Percentiles rank a stretch among this genome's conserved stretches.
phyloP scores from a whole-genome alignment of 2,329 filamentous ascomycete species.

The Diplocarpon rosae region DNA sequence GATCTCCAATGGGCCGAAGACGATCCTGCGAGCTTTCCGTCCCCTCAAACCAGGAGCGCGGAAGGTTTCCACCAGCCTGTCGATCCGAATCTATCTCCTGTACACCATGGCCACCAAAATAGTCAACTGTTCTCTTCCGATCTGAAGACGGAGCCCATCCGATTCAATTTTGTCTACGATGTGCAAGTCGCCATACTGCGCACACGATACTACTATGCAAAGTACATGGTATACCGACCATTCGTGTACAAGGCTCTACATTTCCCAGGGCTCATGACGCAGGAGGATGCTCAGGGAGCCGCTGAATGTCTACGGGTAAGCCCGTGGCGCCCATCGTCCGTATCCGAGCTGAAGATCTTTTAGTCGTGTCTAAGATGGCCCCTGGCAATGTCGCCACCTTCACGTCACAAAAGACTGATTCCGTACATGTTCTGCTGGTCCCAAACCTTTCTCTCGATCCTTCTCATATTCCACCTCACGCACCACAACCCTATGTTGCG shows the following conservation, averaged over 20 bases:
- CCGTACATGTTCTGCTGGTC: conserved; percentile 51
- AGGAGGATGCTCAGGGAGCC: conserved; percentile 43
- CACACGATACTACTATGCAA: conserved; percentile 47
- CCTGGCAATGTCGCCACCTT: conserved; percentile 44
- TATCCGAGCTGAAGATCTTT: not conserved
- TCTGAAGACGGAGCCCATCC: conserved; percentile 32
- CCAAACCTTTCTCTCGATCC: conserved; percentile 47
- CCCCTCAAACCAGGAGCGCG: conserved; percentile 20
- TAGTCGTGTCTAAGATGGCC: conserved; percentile 48
- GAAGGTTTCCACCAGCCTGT: conserved; percentile 19
- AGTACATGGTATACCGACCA: conserved; percentile 45
- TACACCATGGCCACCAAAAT: conserved; percentile 19
- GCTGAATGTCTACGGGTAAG: conserved; percentile 39
- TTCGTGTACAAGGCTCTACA: conserved; percentile 51
- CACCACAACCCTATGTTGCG: conserved; percentile 39
- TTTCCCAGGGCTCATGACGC: conserved; percentile 40
- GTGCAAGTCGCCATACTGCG: conserved; percentile 46
- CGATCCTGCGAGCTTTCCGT: conserved; percentile 34
- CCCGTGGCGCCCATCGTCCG: not conserved
- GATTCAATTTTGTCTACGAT: conserved; percentile 42
- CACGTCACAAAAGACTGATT: conserved; percentile 45
- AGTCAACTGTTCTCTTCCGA: conserved; percentile 36
- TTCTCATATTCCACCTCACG: conserved; percentile 45
- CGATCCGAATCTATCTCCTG: conserved; percentile 14
- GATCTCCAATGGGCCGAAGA: conserved; percentile 47